phyloP scores from a whole-genome alignment of 2,329 filamentous ascomycete genomes.

The Aspergillus latus region DNA sequence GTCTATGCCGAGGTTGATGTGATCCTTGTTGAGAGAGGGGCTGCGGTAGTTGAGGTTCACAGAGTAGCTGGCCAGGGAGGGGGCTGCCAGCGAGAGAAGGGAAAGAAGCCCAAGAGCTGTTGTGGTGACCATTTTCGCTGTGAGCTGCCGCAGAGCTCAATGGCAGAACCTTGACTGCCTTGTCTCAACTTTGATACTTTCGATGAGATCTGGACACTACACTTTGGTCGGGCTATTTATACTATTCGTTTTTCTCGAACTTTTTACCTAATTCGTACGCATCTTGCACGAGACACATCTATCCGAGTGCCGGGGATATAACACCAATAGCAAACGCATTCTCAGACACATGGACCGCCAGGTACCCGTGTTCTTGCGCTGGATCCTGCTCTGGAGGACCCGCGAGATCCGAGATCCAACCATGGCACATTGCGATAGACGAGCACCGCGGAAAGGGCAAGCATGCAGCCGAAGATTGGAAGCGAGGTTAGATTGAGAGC shows the following conservation, averaged over 20 bases:
- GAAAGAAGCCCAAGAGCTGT: background rate
- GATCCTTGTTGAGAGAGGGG: slow-evolving; percentile 58
- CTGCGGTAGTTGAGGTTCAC: slow-evolving; percentile 67
- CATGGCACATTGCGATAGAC: no score
- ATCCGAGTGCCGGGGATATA: no score
- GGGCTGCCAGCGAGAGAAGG: slow-evolving; percentile 18
- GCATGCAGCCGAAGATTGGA: background rate
- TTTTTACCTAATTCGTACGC: no score
- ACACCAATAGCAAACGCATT: no score
- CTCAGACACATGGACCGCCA: no score
- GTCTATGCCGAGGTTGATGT: slow-evolving; percentile 56
- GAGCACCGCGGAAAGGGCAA: background rate
- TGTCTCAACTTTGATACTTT: no score
- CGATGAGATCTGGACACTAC: no score
- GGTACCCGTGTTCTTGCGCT: no score
- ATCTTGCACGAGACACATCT: no score
- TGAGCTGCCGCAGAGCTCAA: background rate
- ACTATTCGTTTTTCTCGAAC: no score
- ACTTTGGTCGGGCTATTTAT: background rate
- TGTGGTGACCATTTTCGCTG: slow-evolving; percentile 10
- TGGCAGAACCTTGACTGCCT: background rate
- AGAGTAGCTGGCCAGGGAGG: slow-evolving; percentile 28
- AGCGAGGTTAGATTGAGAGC: background rate
- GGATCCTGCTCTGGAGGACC: no score
- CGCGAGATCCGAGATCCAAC: no score